A percentile compares a stretch with the other conserved stretches of the same genome.
Conservation (phyloP, 352 stramenopile genomes). For the Phytopythium oedochilum region DNA sequence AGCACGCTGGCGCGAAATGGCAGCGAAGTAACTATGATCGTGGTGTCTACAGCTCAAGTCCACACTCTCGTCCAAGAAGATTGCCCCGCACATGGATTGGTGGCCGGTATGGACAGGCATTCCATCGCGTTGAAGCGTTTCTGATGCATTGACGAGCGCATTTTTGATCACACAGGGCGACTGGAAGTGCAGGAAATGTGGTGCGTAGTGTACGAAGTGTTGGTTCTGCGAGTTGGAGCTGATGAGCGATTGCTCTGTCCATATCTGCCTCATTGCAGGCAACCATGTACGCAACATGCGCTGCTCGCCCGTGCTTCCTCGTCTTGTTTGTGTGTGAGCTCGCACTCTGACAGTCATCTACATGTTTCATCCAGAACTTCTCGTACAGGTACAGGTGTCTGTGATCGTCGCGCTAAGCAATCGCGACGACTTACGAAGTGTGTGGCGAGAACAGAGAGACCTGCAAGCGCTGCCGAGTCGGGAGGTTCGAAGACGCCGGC, state of each 20-base stretch:
- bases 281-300: conserved; percentile 39
- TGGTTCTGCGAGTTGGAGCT: neutral
- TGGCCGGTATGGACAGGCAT: conserved; percentile 40
- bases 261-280: conserved; percentile 15
- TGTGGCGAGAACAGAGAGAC: conserved; percentile 24
- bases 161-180: conserved; percentile 35
- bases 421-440: neutral
- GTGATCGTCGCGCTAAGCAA: neutral
- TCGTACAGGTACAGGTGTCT: conserved; percentile 38
- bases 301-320: neutral
- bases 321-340: neutral
- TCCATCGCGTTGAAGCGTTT: too few species aligned
- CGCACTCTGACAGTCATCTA: conserved; percentile 1
- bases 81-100: conserved; percentile 72
- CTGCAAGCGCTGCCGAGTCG: conserved; percentile 60
- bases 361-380: conserved; percentile 45
- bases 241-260: neutral
- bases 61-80: conserved; percentile 29
- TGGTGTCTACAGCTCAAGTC: conserved; percentile 20
- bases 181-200: conserved; percentile 76
- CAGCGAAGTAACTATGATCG: neutral
- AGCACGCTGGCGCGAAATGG: neutral
- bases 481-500: conserved; percentile 52
- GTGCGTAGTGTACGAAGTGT: conserved; percentile 12
- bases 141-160: too few species aligned